A percentile compares a stretch with the other conserved stretches of the same genome.
Conservation (phyloP, 805 yeast genomes). For the Barnettozyma sp. region DNA sequence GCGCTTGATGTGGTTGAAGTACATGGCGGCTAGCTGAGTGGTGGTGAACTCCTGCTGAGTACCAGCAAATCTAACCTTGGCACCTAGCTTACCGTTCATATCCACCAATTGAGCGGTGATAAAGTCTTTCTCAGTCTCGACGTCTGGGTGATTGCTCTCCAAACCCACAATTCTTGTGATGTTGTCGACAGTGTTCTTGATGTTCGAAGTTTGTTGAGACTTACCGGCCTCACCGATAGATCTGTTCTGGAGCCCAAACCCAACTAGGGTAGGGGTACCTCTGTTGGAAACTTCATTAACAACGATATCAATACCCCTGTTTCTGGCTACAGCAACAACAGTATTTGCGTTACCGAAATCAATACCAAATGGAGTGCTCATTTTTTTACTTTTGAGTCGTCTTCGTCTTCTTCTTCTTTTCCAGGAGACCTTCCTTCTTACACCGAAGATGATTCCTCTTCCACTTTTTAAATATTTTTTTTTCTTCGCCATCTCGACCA, state of each 20-base stretch:
- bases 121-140: slow-evolving; percentile 65
- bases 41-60: slow-evolving; percentile 74
- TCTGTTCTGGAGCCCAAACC: slow-evolving; percentile 86
- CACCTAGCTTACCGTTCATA: slow-evolving; percentile 71
- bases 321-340: slow-evolving; percentile 93
- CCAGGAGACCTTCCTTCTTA: neutral
- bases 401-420: too few relatives aligned
- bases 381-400: slow-evolving; percentile 22
- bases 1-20: slow-evolving; percentile 80
- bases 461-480: too few relatives aligned
- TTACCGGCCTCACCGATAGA: slow-evolving; percentile 93
- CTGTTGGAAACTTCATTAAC: slow-evolving; percentile 99
- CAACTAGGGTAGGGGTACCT: slow-evolving; percentile 87
- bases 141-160: slow-evolving; percentile 65
- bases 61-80: slow-evolving; percentile 80
- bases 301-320: slow-evolving; percentile 96
- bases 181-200: slow-evolving; percentile 94
- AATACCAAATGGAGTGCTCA: slow-evolving; percentile 95
- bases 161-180: slow-evolving; percentile 90
- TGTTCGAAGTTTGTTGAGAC: slow-evolving; percentile 92
- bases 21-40: slow-evolving; percentile 92
- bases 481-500: too few relatives aligned
- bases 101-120: slow-evolving; percentile 67
- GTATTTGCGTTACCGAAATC: slow-evolving; percentile 95
- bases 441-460: too few relatives aligned